Percentiles rank a stretch among this genome's conserved stretches.
Evolutionary conservation across 2,329 filamentous ascomycete species (phyloP).

Genomic region (Biscogniauxia sp.): DNA sequence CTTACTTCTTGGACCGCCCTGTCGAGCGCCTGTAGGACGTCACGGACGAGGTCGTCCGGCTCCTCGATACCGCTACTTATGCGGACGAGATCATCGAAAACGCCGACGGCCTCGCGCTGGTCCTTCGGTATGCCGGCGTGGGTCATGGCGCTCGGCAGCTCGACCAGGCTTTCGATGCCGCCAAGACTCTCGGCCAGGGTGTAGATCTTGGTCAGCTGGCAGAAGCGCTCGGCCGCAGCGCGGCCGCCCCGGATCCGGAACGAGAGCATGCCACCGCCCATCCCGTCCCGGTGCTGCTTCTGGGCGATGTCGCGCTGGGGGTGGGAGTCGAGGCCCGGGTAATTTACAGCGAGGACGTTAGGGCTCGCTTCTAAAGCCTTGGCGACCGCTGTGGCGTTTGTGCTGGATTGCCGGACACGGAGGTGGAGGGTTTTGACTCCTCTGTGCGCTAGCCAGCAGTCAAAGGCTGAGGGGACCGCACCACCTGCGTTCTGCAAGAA

Average conservation of each 20-base stretch:
- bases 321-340: conserved; percentile 86
- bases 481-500: conserved; percentile 98
- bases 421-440: conserved; percentile 96
- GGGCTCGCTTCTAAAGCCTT: conserved; percentile 73
- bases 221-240: conserved; percentile 85
- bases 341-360: conserved; percentile 87
- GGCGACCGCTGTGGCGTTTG: conserved; percentile 78
- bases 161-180: conserved; percentile 86
- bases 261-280: conserved; percentile 96
- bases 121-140: conserved; percentile 92
- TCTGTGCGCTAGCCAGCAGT: conserved; percentile 96
- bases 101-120: conserved; percentile 86
- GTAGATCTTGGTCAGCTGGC: conserved; percentile 84
- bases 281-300: conserved; percentile 89
- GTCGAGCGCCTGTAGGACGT: conserved; percentile 81
- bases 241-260: conserved; percentile 91
- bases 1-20: conserved; percentile 53
- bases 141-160: conserved; percentile 94
- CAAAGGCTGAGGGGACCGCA: conserved; percentile 89
- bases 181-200: conserved; percentile 90
- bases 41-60: conserved; percentile 74
- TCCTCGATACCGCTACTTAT: conserved; percentile 96
- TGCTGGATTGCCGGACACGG: conserved; percentile 78
- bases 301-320: conserved; percentile 79
- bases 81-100: conserved; percentile 91